Percentiles rank a stretch among this genome's conserved stretches.
phyloP scores from a whole-genome alignment of 148 eudicot species.

The Gaultheria prostrata region DNA sequence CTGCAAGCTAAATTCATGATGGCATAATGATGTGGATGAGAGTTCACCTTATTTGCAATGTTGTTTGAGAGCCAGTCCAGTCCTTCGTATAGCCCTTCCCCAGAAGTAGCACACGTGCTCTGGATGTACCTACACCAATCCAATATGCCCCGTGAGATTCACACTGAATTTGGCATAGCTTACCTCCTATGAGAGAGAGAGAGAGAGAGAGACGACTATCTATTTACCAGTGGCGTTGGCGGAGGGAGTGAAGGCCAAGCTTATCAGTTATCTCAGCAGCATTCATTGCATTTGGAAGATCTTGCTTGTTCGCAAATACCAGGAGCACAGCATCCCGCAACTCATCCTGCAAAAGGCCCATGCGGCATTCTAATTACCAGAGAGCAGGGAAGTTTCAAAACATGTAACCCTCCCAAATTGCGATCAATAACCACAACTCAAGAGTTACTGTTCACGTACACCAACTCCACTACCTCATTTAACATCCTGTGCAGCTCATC shows the following conservation, averaged over 20 bases:
- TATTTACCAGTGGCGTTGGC: conserved; percentile 68
- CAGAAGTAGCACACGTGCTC: conserved; percentile 76
- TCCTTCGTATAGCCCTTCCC: conserved; percentile 74
- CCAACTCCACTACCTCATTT: conserved; percentile 50
- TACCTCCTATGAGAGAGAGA: not conserved
- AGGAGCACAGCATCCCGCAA: conserved; percentile 75
- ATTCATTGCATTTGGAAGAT: conserved; percentile 85
- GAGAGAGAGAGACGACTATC: not conserved
- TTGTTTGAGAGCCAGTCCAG: conserved; percentile 79
- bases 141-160: not conserved
- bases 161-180: not conserved
- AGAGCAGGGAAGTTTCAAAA: not conserved
- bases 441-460: not conserved
- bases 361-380: not conserved
- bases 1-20: not conserved
- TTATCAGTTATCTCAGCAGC: conserved; percentile 83
- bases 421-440: not conserved
- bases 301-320: conserved; percentile 86
- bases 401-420: not conserved
- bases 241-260: conserved; percentile 79
- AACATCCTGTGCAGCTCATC: conserved; percentile 78
- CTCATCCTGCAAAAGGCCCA: conserved; percentile 49
- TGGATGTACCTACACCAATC: conserved; percentile 56
- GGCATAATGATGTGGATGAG: not conserved
- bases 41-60: conserved; percentile 61